Base-by-base conservation (phyloP, 306 rosid genomes). In the Purshia tridentata region DNA sequence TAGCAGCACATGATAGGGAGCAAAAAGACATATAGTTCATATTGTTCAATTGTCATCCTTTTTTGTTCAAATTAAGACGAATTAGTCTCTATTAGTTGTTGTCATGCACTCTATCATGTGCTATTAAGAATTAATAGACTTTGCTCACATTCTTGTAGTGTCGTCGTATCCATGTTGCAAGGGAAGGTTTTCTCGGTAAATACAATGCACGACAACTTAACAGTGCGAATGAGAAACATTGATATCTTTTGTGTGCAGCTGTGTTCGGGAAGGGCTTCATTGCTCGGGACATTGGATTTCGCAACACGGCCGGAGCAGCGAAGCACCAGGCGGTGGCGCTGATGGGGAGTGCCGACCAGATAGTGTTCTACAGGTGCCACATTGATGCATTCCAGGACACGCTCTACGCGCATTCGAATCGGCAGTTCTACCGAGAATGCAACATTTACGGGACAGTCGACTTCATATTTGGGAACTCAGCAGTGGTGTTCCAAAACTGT, bases 291-390 rank as follows among this genome's bases (percentile, higher is more conserved):
- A 88, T 92, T 50, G 92, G 92, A 2, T 90, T 90, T 65, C 60
- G 48, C 1, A 92, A 90, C 90, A 85, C 88, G 0, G 95, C 96
- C 0, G 96, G 96, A 40, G 74, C 96, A 13, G 55, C 62, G 46
- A 92, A 90, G 78, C 95, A 88, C 49, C 98, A 92, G 20, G 98
- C 95, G 15, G 95, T 92, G 49, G 95, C 96, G 9, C 81, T 92
- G 46, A 84, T 88, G 88, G 76, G 87, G 6, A 84, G 75, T 2
- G 82, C 91, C 0, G 96, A 92, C 71, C 85, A 72, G 76, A 85
- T 85, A 6, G 81, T 85, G 74, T 90, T 73, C 86, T 88, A 92
- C 63, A 79, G 86, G 15, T 92, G 96, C 45, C 64, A 49, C 8
- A 62, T 88, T 14, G 86, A 90, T 51, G 96, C 88, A 10, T 87